Base-by-base conservation (phyloP, 768 basidiomycete genomes). In the Zangia roseola region DNA sequence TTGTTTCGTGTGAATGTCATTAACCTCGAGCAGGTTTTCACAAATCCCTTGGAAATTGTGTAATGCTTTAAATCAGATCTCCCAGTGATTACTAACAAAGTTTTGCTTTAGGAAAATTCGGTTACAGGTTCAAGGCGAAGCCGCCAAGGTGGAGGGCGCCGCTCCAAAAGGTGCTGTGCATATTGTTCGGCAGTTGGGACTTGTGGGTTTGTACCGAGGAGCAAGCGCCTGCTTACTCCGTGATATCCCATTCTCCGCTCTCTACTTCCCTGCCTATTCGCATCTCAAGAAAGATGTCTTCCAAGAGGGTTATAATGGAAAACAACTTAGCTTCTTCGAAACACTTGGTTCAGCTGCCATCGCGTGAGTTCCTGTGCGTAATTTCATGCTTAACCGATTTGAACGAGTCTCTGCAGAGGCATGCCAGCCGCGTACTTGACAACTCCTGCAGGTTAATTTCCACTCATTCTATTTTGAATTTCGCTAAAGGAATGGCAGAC, bases 351-450 rank as follows among this genome's bases (percentile, higher is more conserved):
- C 91, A 40, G 93, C 93, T 38, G 91, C 81, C 4, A 79, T 88
- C 30, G 91, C 82, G 90, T 93, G 68, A 64, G 88, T 80, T 36
- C 21, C 28, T 37, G 52, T 53, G 47, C 30, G 45, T 10, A 40
- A 55, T 52, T 47, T 57, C 52, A 54, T 52, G 44, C 20, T 38
- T 25, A 40, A 33, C 55, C 52, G 47, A 65, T 59, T 66, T 72
- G 58, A 69, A 56, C 52, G 53, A 52, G 47, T 48, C 54, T 57
- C 21, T 19, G 65, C 56, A 95, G 94, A 57, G 97, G 97, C 54
- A 97, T 97, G 94, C 95, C 95, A 47, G 94, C 94, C 37, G 93
- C 94, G 33, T 94, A 94, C 70, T 72, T 95, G 54, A 91, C 91
- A 26, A 94, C 92, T 9, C 92, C 93, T 35, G 89, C 89, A 59